Base-by-base conservation (phyloP, 352 stramenopile genomes). In the Pythium sukuiense region DNA sequence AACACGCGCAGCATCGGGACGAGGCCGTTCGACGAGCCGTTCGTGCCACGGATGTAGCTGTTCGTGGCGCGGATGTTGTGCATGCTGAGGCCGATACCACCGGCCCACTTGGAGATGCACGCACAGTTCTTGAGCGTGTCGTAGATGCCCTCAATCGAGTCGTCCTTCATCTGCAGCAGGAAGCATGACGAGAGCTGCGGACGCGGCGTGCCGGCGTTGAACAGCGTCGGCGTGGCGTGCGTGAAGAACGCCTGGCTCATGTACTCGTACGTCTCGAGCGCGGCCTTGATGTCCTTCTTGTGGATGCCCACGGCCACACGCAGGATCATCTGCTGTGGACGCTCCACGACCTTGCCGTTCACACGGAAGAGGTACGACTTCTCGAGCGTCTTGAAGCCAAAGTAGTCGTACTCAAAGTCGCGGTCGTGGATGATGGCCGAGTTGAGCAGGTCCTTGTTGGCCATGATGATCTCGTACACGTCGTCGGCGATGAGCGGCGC, bases 1-100 rank as follows among this genome's bases (percentile, higher is more conserved):
- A 99, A 99, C 48, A 99, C 98, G n/a, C 98, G 87, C 37, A 99
- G 83, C 98, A 99, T 99, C 29, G 98, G 98, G 30, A 99, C 97
- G 70, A 99, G 98, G 14, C 98, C 98, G 70, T 99, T 99, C 27
- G 95, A 99, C 5, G 96, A 97, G 50, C 98, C 97, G 71, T 99
- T 99, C 9, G 97, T 99, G 43, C 97, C 97, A 16, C 95, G 93
- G 63, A 99, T 99, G 91, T 99, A 99, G 56, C 82, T 97, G 72
- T 97, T 91, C 13, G 89, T 97, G 6, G 97, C 95, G 41, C 97
- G 95, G 73, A 99, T 98, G 76, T 99, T 99, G 89, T 98, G 95
- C 76, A 99, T 98, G 67, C 89, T 95, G 26, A 99, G 81, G 32
- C 97, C 98, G 72, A 99, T 99, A 16, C 98, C 98, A 29, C 97